phyloP scores from a whole-genome alignment of 495 filamentous ascomycete genomes.

The Podospora tetraspora region DNA sequence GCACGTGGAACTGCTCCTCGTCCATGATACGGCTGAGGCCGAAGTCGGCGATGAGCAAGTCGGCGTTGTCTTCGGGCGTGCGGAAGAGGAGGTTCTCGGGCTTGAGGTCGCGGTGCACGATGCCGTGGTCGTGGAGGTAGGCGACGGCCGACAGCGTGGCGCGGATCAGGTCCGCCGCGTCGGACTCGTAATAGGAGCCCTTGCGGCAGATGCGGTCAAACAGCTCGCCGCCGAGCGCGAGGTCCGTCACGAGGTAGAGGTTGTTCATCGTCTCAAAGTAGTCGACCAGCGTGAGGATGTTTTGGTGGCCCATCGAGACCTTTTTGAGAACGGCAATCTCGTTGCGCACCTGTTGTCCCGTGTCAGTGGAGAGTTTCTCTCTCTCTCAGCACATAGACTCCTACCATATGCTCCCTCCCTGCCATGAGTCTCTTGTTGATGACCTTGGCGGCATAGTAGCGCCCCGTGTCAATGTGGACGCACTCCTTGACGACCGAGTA shows the following conservation, averaged over 20 bases:
- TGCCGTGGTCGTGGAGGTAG: conserved; percentile 96
- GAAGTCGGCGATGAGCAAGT: conserved; percentile 95
- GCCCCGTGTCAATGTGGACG: conserved; percentile 94
- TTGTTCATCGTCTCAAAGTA: conserved; percentile 99
- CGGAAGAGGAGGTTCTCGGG: conserved; percentile 77
- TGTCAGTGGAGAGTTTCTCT: conserved; percentile 7
- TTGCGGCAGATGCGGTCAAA: conserved; percentile 99
- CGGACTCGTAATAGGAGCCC: conserved; percentile 95
- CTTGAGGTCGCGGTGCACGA: conserved; percentile 82
- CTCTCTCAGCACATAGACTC: conserved; percentile 9
- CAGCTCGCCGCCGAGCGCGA: conserved; percentile 91
- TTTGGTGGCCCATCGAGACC: conserved; percentile 97
- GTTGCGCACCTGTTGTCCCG: conserved; percentile 71
- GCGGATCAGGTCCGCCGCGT: conserved; percentile 91
- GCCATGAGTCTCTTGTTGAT: conserved; percentile 99
- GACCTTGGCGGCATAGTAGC: conserved; percentile 98
- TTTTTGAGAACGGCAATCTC: conserved; percentile 95
- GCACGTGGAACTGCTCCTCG: conserved; percentile 95
- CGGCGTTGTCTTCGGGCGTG: conserved; percentile 75
- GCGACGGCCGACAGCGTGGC: conserved; percentile 95
- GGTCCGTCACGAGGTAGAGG: conserved; percentile 93
- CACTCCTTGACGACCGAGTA: conserved; percentile 99
- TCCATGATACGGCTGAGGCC: conserved; percentile 95
- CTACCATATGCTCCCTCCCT: conserved; percentile 95
- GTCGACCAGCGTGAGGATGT: conserved; percentile 94